These are phyloP conservation scores for Sugiyamaella castrensis DNA, from an alignment of 1,139 yeast species.

Conservation along the genomic window DNA sequence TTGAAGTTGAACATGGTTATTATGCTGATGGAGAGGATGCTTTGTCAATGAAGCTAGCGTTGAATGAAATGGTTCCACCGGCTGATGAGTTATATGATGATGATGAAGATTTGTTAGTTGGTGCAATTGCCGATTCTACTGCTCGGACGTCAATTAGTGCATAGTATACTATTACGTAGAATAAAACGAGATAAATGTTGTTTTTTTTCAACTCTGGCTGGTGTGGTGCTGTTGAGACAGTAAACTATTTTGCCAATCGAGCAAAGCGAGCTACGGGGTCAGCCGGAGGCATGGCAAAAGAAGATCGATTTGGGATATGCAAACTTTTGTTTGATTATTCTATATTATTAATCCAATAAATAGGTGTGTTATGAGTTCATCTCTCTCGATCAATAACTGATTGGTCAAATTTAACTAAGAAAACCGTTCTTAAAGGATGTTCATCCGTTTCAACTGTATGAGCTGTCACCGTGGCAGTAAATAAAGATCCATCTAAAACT, in stretches of 20 bases:
- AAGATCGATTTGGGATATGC: no score
- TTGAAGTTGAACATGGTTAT: constrained; percentile 77
- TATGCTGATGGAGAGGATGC: constrained; percentile 99
- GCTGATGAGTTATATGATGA: constrained; percentile 29
- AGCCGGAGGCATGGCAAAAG: no score
- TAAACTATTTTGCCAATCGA: no score
- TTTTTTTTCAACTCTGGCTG: no score
- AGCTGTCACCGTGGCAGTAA: constrained; percentile 82
- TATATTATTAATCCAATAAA: no score
- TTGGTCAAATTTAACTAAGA: constrained; percentile 63
- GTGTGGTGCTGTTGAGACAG: no score
- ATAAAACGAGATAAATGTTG: no score
- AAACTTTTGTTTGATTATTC: no score
- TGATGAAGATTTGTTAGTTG: constrained; percentile 29
- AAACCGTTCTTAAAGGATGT: constrained; percentile 72
- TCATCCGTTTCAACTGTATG: constrained; percentile 73
- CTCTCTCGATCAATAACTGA: constrained; percentile 27
- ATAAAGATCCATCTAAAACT: constrained; percentile 73
- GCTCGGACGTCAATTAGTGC: constrained; percentile 7
- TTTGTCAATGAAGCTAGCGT: constrained; percentile 71
- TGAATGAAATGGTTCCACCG: constrained; percentile 18
- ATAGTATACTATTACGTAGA: background rate
- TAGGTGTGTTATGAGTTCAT: background rate
- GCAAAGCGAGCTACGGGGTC: no score
- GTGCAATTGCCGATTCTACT: constrained; percentile 5